Percentiles rank a stretch among this genome's conserved stretches.
Evolutionary conservation across 1,284 basidiomycete genomes (phyloP).

Genomic region (Cryptococcus amylolentus): DNA sequence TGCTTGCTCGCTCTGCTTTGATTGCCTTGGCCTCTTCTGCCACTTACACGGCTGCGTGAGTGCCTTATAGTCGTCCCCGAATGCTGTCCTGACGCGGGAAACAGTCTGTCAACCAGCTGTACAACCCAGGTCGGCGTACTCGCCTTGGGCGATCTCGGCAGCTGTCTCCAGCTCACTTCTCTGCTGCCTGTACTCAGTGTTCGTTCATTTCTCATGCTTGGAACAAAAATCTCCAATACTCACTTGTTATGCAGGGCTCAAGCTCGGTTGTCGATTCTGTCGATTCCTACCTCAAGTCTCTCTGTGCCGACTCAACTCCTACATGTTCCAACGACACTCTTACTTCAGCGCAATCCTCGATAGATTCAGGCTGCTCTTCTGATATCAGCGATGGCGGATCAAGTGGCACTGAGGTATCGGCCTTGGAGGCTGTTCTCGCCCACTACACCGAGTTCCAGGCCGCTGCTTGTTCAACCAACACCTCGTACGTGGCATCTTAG

Average conservation of each 20-base stretch:
- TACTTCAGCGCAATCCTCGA: slow-evolving; percentile 22
- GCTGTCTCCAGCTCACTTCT: slow-evolving; percentile 33
- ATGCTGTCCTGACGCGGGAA: not conserved
- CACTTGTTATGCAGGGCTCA: slow-evolving; percentile 1
- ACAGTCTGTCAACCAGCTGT: slow-evolving; percentile 18
- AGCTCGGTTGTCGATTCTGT: slow-evolving; percentile 32
- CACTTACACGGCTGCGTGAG: slow-evolving; percentile 21
- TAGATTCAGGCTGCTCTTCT: slow-evolving; percentile 25
- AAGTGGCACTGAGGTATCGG: slow-evolving; percentile 18
- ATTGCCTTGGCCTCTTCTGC: slow-evolving; percentile 12
- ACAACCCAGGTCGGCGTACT: slow-evolving; percentile 24
- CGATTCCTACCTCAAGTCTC: slow-evolving; percentile 34
- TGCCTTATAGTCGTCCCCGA: not conserved
- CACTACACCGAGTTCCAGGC: slow-evolving; percentile 33
- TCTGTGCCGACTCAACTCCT: slow-evolving; percentile 35
- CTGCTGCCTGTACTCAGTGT: slow-evolving; percentile 28
- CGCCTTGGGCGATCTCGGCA: slow-evolving; percentile 32
- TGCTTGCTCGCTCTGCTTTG: slow-evolving; percentile 12
- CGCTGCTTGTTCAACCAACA: slow-evolving; percentile 40
- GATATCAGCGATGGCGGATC: slow-evolving; percentile 30
- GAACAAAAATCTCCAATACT: not conserved
- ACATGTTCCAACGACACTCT: slow-evolving; percentile 41
- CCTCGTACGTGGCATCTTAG: slow-evolving; percentile 28
- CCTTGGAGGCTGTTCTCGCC: slow-evolving; percentile 21
- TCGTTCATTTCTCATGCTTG: slow-evolving; percentile 2